Percentiles rank a stretch among this genome's conserved stretches.
Evolutionary conservation across 345 rosid genomes (phyloP).

Genomic region (Aquilaria sinensis): DNA sequence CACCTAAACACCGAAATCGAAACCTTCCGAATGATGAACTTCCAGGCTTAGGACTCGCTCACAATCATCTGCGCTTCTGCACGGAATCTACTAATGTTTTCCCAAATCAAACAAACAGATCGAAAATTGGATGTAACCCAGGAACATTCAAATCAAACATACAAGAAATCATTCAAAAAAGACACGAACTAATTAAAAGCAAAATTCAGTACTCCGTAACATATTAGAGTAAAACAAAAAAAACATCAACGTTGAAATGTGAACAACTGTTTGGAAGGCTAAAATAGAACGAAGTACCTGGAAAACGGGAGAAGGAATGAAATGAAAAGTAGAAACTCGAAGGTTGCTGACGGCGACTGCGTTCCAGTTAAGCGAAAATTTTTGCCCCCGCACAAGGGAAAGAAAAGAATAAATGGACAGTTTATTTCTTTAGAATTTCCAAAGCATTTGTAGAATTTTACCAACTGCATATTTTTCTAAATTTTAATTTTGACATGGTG

Average conservation of each 20-base stretch:
- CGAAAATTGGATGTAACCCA: background rate
- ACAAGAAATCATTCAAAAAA: background rate
- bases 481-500: too few relatives aligned
- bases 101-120: background rate
- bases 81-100: too few relatives aligned
- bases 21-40: background rate
- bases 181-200: background rate
- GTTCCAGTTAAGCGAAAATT: background rate
- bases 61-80: background rate
- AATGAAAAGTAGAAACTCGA: background rate
- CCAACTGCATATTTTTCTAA: too few relatives aligned
- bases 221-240: background rate
- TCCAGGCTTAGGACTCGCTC: background rate
- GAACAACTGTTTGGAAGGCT: background rate
- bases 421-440: too few relatives aligned
- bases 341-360: background rate
- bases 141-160: background rate
- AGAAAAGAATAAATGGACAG: too few relatives aligned
- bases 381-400: too few relatives aligned
- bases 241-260: background rate
- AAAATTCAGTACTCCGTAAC: background rate
- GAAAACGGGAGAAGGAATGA: slow-evolving; percentile 4
- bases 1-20: background rate
- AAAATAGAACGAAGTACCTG: slow-evolving; percentile 2
- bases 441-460: too few relatives aligned